A percentile compares a stretch with the other conserved stretches of the same genome.
phyloP scores from a whole-genome alignment of 495 filamentous ascomycete species.

The Elasticomyces elasticus region DNA sequence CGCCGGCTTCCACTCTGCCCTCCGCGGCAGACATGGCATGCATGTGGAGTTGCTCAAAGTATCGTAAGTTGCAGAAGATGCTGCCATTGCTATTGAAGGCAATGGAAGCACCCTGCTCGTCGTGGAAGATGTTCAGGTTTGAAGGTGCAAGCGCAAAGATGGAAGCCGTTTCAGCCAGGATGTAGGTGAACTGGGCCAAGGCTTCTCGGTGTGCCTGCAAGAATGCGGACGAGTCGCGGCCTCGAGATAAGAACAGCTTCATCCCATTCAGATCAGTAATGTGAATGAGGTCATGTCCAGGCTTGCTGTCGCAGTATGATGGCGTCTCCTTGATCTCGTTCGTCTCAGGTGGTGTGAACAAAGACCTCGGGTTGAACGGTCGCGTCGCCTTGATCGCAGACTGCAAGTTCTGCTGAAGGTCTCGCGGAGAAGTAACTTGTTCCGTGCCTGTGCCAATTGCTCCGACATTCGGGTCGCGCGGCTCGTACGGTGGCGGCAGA shows the following conservation, averaged over 20 bases:
- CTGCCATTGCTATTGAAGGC: slow-evolving; percentile 83
- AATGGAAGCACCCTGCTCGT: slow-evolving; percentile 66
- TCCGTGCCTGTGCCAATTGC: slow-evolving; percentile 10
- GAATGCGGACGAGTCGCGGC: slow-evolving; percentile 44
- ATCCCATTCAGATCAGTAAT: slow-evolving; percentile 52
- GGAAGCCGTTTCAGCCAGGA: slow-evolving; percentile 58
- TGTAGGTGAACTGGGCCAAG: slow-evolving; percentile 58
- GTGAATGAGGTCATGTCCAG: slow-evolving; percentile 69
- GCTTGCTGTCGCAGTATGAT: slow-evolving; percentile 78
- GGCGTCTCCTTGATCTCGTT: slow-evolving; percentile 70
- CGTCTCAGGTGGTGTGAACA: slow-evolving; percentile 63
- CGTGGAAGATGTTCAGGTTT: slow-evolving; percentile 76
- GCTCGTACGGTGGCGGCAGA: slow-evolving; percentile 38
- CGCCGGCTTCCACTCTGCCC: slow-evolving; percentile 51
- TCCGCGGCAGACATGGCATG: slow-evolving; percentile 10
- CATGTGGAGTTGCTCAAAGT: slow-evolving; percentile 70
- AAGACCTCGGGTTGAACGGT: slow-evolving; percentile 57
- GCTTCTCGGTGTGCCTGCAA: slow-evolving; percentile 48
- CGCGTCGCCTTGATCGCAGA: slow-evolving; percentile 76
- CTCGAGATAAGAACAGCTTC: slow-evolving; percentile 58
- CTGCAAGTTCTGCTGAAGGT: slow-evolving; percentile 55
- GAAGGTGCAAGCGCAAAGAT: slow-evolving; percentile 57
- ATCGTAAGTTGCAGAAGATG: slow-evolving; percentile 88
- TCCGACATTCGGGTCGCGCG: slow-evolving; percentile 31
- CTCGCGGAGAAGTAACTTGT: slow-evolving; percentile 28